Evolutionary conservation across 2,329 filamentous ascomycete genomes (phyloP), one percentile per base, ranked within the genome.

Genomic region (Aspergillus sergii): DNA sequence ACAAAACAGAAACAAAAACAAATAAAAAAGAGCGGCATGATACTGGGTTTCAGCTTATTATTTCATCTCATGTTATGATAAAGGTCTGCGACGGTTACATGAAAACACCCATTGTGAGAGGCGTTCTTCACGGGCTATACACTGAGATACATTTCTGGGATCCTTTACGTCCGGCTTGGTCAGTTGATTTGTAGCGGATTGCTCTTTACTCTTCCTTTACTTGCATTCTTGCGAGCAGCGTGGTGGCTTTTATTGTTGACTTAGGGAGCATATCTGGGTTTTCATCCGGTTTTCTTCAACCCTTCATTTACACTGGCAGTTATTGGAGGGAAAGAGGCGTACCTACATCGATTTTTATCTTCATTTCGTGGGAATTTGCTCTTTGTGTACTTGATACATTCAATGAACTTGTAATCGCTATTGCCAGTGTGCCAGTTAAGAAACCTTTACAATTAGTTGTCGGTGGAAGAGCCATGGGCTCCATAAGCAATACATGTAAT

Each of bases 61-160:
- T 51, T 32, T n/a, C 48, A 30, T 51, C 48, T 28, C 48, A 51
- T 32, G 48, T 51, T 51, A 59, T 56, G 30, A 63, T 60, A 56
- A 56, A 58, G n/a, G 53, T 43, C 43, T 41, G 55, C 59, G 58
- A 57, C 45, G 64, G 57, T 58, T 50, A 57, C 53, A 56, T 55
- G 67, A 59, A 43, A 62, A 57, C 54, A 64, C 50, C 55, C 57
- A 66, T 62, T 61, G 63, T 51, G 48, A 64, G 63, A 64, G 69
- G 69, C 69, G 64, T 67, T 71, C 54, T 65, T 67, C 66, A 66
- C 59, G 54, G 68, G 60, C 39, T 69, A 69, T 68, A 72, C 64
- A 72, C 60, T 62, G 62, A 68, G 69, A 72, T 67, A 68, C 57
- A 66, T 63, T 66, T 66, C 63, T 65, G 66, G 63, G 53, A 59